Conservation (phyloP, 2,329 filamentous ascomycete species). For the Diplodia seriata region DNA sequence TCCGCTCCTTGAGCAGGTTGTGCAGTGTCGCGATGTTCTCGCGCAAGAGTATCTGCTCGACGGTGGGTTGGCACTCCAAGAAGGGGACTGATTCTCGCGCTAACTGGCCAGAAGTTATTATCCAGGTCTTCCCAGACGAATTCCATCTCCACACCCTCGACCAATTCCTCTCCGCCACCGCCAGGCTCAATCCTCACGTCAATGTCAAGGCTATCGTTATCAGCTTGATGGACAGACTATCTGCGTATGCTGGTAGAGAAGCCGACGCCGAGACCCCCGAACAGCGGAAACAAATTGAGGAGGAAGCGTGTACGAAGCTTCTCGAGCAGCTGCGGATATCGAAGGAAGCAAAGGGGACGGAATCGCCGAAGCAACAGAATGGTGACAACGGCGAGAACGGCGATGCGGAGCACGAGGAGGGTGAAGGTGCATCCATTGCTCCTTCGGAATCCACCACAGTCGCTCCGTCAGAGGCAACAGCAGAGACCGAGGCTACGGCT, state of each 20-base stretch:
- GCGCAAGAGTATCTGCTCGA: constrained; percentile 97
- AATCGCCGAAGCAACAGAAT: constrained; percentile 43
- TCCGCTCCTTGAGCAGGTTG: constrained; percentile 92
- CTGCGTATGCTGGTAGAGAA: constrained; percentile 92
- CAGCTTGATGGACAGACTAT: constrained; percentile 94
- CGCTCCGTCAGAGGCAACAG: constrained; percentile 44
- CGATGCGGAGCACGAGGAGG: constrained; percentile 35
- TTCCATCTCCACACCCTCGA: constrained; percentile 97
- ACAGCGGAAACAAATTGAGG: constrained; percentile 77
- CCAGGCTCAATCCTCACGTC: constrained; percentile 91
- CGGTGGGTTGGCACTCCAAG: constrained; percentile 52
- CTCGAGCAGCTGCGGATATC: constrained; percentile 78
- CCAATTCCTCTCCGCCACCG: constrained; percentile 91
- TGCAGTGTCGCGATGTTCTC: constrained; percentile 95
- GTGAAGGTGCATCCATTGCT: constrained; percentile 42
- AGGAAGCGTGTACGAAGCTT: constrained; percentile 79
- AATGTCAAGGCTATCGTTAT: constrained; percentile 99
- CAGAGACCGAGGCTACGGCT: constrained; percentile 44
- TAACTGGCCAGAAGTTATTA: constrained; percentile 73
- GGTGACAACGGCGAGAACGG: constrained; percentile 37
- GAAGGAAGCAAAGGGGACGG: constrained; percentile 59
- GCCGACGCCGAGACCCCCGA: constrained; percentile 73
- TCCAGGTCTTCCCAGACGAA: constrained; percentile 98
- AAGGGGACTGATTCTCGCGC: constrained; percentile 27
- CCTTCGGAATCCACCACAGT: constrained; percentile 40